phyloP scores from a whole-genome alignment of 352 stramenopile genomes.

The Pythium pyrilobum region DNA sequence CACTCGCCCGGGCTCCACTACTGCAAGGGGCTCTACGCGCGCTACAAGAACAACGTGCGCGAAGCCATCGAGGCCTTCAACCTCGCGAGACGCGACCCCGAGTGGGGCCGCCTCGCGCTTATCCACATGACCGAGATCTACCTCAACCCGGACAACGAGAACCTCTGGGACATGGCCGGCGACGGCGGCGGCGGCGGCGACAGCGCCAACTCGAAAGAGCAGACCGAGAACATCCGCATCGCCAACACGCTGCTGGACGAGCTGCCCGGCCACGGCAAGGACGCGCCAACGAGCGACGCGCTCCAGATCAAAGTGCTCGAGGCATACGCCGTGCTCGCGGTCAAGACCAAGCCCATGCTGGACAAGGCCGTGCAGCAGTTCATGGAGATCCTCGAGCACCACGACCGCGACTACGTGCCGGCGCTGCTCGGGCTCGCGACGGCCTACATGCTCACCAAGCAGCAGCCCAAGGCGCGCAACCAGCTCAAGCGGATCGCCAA shows the following conservation, averaged over 20 bases:
- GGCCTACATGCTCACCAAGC: slow-evolving; percentile 91
- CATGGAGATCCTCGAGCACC: slow-evolving; percentile 85
- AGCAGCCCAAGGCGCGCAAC: slow-evolving; percentile 90
- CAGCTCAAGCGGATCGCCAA: slow-evolving; percentile 94
- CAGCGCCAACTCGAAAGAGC: slow-evolving; percentile 56
- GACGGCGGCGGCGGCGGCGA: slow-evolving; percentile 4
- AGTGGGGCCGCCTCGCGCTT: slow-evolving; percentile 87
- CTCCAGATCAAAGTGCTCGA: slow-evolving; percentile 81
- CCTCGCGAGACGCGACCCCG: slow-evolving; percentile 74
- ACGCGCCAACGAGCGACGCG: slow-evolving; percentile 30
- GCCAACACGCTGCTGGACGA: slow-evolving; percentile 87
- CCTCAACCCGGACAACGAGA: slow-evolving; percentile 91
- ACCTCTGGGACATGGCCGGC: slow-evolving; percentile 75
- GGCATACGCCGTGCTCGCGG: slow-evolving; percentile 80
- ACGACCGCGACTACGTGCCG: slow-evolving; percentile 86
- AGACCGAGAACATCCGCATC: slow-evolving; percentile 84
- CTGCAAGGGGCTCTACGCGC: slow-evolving; percentile 87
- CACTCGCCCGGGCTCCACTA: slow-evolving; percentile 86
- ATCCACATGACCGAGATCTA: slow-evolving; percentile 94
- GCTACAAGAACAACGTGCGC: slow-evolving; percentile 88
- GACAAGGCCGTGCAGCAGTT: slow-evolving; percentile 89
- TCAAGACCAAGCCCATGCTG: slow-evolving; percentile 76
- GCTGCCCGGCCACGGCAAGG: slow-evolving; percentile 37
- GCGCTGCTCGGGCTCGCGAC: slow-evolving; percentile 86
- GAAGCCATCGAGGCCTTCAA: slow-evolving; percentile 92